phyloP scores from a whole-genome alignment of 306 rosid species.

The Fragaria nilgerrensis region DNA sequence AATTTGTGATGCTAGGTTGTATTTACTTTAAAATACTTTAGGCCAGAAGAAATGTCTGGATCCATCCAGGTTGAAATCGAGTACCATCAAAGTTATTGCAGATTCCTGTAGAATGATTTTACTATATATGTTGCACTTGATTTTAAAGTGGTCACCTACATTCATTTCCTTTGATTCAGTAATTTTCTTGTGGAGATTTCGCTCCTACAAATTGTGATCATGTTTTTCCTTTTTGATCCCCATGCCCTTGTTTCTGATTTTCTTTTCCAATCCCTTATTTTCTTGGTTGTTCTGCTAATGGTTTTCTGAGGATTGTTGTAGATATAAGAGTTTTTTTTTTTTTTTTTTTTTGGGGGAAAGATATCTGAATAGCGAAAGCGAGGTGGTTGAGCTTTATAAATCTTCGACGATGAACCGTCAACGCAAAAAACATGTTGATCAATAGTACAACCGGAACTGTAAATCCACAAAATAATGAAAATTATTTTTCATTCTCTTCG shows the following conservation, averaged over 20 bases:
- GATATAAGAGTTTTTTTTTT: too few species aligned
- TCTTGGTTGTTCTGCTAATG: too few species aligned
- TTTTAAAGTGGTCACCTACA: background rate
- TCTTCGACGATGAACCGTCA: too few species aligned
- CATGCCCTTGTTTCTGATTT: background rate
- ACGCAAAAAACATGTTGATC: too few species aligned
- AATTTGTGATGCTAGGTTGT: slow-evolving; percentile 34
- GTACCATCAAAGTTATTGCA: background rate
- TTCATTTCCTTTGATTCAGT: background rate
- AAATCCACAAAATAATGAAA: background rate
- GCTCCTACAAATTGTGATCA: background rate
- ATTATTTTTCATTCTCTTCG: background rate
- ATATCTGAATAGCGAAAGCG: too few species aligned
- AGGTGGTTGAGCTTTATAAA: too few species aligned
- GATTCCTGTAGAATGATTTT: background rate
- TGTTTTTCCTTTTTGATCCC: background rate
- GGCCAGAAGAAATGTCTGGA: slow-evolving; percentile 5
- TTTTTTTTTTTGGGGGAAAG: too few species aligned
- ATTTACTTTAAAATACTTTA: background rate
- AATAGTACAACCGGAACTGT: too few species aligned
- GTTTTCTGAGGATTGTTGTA: too few species aligned
- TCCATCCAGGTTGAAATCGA: slow-evolving; percentile 3
- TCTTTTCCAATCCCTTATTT: background rate
- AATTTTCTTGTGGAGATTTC: background rate
- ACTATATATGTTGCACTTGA: background rate